Conservation (phyloP, 2,329 filamentous ascomycete species). For the Clonostachys solani region DNA sequence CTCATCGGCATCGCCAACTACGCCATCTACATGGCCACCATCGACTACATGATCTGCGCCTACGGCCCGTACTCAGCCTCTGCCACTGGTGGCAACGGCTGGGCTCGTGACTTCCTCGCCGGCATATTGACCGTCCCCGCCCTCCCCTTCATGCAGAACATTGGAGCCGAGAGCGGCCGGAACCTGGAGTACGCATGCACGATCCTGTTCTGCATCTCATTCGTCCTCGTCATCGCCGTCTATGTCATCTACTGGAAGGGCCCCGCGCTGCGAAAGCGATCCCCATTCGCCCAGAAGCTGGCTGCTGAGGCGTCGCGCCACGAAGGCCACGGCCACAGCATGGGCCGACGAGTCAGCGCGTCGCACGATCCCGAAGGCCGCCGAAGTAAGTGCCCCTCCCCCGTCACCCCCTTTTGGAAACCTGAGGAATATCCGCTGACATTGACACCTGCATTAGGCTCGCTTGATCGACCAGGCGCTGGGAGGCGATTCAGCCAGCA, state of each 20-base stretch:
- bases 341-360: constrained; percentile 19
- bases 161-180: constrained; percentile 37
- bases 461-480: constrained; percentile 11
- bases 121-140: constrained; percentile 68
- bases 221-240: constrained; percentile 57
- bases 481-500: constrained; percentile 29
- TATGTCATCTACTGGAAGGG: constrained; percentile 66
- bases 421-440: neutral
- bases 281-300: constrained; percentile 61
- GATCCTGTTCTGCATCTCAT: constrained; percentile 59
- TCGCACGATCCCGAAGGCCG: constrained; percentile 12
- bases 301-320: constrained; percentile 37
- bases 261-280: constrained; percentile 52
- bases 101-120: constrained; percentile 68
- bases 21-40: constrained; percentile 70
- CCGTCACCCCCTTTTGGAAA: neutral
- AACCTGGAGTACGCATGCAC: constrained; percentile 58
- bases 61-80: constrained; percentile 72
- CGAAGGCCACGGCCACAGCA: constrained; percentile 14
- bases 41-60: constrained; percentile 73
- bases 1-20: constrained; percentile 73
- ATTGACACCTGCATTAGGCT: constrained; percentile 9
- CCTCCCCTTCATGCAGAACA: constrained; percentile 59
- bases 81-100: constrained; percentile 73
- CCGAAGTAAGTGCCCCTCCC: constrained; percentile 15